Evolutionary conservation across 1,284 basidiomycete species (phyloP).

Genomic region (Sphaerobolus stellatus): DNA sequence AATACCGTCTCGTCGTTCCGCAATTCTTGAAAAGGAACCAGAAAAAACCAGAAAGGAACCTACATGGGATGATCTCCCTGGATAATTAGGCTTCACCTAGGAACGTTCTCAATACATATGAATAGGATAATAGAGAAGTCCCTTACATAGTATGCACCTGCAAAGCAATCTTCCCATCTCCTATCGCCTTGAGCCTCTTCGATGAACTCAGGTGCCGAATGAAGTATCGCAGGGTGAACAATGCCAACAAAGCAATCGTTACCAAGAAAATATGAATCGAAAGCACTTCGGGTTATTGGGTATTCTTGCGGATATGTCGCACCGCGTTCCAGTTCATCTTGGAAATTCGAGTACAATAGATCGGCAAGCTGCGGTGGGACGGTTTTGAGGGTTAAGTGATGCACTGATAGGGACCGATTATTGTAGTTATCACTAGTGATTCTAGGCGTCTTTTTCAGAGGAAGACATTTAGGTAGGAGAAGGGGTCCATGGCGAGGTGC

Average conservation of each 20-base stretch:
- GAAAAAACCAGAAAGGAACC: constrained; percentile 32
- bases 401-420: constrained; percentile 46
- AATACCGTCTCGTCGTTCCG: too few relatives aligned
- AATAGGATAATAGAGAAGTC: neutral
- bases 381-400: constrained; percentile 60
- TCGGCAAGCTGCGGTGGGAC: constrained; percentile 56
- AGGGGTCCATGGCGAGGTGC: constrained; percentile 24
- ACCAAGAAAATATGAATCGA: constrained; percentile 73
- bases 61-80: constrained; percentile 90
- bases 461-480: constrained; percentile 26
- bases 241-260: constrained; percentile 77
- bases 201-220: constrained; percentile 37
- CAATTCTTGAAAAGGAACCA: neutral
- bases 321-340: constrained; percentile 73
- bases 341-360: constrained; percentile 65
- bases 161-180: constrained; percentile 67
- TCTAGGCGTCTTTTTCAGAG: constrained; percentile 22
- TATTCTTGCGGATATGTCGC: constrained; percentile 81
- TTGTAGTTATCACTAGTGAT: constrained; percentile 27
- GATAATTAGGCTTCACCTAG: constrained; percentile 87
- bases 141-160: constrained; percentile 82
- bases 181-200: constrained; percentile 48
- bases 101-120: constrained; percentile 11
- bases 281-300: constrained; percentile 52
- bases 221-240: constrained; percentile 24